Conservation (phyloP, 139 green algal genomes). For the Chlorella sp. region DNA sequence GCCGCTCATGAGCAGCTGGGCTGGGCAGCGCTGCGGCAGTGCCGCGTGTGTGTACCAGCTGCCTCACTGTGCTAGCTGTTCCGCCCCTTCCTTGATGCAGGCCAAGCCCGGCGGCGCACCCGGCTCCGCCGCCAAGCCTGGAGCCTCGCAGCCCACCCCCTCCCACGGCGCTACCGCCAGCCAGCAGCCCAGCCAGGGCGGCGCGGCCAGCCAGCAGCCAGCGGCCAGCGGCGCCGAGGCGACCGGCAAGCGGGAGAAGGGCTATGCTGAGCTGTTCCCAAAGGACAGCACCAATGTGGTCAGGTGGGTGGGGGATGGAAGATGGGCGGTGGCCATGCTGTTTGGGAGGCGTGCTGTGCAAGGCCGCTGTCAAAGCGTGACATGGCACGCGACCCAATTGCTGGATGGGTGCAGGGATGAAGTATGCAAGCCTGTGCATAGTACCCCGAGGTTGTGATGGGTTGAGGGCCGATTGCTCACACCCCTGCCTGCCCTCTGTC, state of each 20-base stretch:
- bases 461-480: neutral
- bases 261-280: slow-evolving; percentile 4
- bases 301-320: neutral
- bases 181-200: slow-evolving; percentile 4
- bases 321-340: neutral
- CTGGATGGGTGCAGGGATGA: too few relatives aligned
- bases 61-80: too few relatives aligned
- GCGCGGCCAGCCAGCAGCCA: neutral
- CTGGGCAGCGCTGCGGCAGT: too few relatives aligned
- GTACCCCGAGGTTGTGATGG: too few relatives aligned
- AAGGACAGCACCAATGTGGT: slow-evolving; percentile 1
- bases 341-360: neutral
- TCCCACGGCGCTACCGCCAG: neutral
- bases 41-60: too few relatives aligned
- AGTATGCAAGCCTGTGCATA: too few relatives aligned
- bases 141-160: neutral
- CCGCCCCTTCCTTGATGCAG: too few relatives aligned
- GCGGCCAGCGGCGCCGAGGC: neutral
- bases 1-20: too few relatives aligned
- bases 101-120: slow-evolving; percentile 1
- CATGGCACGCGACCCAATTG: too few relatives aligned
- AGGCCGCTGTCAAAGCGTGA: too few relatives aligned
- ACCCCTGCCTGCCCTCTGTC: neutral
- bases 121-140: neutral
- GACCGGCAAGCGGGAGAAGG: neutral